Conservation (phyloP, 2,329 filamentous ascomycete species). For the Pseudogymnoascus sp. region DNA sequence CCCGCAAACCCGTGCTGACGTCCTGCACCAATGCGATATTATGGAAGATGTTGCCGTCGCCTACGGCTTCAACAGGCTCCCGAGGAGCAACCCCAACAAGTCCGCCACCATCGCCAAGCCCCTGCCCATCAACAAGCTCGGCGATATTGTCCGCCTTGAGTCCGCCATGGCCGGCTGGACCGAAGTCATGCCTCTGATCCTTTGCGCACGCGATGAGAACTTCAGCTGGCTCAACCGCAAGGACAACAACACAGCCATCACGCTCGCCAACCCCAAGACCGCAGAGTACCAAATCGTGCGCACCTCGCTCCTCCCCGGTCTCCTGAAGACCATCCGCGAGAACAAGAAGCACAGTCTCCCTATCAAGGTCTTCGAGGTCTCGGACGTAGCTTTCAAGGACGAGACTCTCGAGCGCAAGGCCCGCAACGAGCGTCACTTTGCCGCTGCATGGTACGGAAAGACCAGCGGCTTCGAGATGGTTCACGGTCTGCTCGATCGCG, state of each 20-base stretch:
- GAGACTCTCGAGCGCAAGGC: conserved; percentile 70
- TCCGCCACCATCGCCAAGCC: conserved; percentile 80
- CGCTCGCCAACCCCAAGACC: conserved; percentile 86
- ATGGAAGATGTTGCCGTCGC: conserved; percentile 98
- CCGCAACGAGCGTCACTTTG: conserved; percentile 89
- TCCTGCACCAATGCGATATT: conserved; percentile 92
- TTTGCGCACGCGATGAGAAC: conserved; percentile 98
- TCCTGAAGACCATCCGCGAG: conserved; percentile 88
- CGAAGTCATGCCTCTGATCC: conserved; percentile 90
- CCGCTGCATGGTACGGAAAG: conserved; percentile 93
- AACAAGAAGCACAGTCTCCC: conserved; percentile 84
- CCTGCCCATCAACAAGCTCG: conserved; percentile 86
- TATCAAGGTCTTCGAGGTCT: conserved; percentile 86
- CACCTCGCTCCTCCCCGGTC: conserved; percentile 74
- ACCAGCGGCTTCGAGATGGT: conserved; percentile 91
- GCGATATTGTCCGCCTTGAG: conserved; percentile 82
- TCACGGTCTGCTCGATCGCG: conserved; percentile 83
- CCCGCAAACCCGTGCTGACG: conserved; percentile 83
- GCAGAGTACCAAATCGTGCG: conserved; percentile 88
- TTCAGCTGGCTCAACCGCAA: conserved; percentile 88
- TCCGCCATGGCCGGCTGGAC: conserved; percentile 91
- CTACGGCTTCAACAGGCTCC: conserved; percentile 95
- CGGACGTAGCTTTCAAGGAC: conserved; percentile 90
- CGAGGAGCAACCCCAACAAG: conserved; percentile 76
- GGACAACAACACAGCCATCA: conserved; percentile 78